phyloP scores from a whole-genome alignment of 2,329 filamentous ascomycete genomes.

The Colletotrichum scovillei region DNA sequence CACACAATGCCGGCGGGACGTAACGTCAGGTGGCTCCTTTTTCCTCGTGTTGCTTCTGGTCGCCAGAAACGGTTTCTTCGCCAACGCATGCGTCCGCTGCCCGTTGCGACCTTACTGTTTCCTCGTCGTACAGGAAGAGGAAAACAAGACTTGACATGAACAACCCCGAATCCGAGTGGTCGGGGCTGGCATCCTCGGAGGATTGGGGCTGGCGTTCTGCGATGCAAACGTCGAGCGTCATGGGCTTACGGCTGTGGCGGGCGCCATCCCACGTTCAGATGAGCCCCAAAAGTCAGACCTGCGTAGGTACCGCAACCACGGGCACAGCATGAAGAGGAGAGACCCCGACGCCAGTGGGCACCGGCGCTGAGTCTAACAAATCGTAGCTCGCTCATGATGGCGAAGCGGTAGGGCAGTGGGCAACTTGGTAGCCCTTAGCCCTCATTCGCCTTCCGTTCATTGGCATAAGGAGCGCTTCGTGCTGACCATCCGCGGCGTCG shows the following conservation, averaged over 20 bases:
- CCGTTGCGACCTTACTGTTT: constrained; percentile 3
- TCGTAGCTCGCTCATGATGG: background rate
- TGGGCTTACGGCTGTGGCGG: constrained; percentile 24
- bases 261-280: background rate
- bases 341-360: constrained; percentile 6
- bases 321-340: background rate
- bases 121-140: background rate
- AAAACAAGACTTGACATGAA: background rate
- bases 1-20: background rate
- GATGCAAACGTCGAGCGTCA: background rate
- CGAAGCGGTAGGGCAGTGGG: background rate
- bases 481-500: constrained; percentile 8
- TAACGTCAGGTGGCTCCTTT: constrained; percentile 25
- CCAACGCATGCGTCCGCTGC: constrained; percentile 16
- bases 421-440: background rate
- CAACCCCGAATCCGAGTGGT: background rate
- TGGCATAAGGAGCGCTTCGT: background rate
- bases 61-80: constrained; percentile 16
- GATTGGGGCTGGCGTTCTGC: constrained; percentile 10
- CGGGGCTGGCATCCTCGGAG: background rate
- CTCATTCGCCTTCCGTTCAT: background rate
- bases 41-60: constrained; percentile 10
- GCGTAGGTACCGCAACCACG: background rate
- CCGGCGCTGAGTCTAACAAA: background rate
- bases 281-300: background rate